These are phyloP conservation scores for Globisporangium middletonii DNA, from an alignment of 352 stramenopile genomes.

Conservation along the genomic window DNA sequence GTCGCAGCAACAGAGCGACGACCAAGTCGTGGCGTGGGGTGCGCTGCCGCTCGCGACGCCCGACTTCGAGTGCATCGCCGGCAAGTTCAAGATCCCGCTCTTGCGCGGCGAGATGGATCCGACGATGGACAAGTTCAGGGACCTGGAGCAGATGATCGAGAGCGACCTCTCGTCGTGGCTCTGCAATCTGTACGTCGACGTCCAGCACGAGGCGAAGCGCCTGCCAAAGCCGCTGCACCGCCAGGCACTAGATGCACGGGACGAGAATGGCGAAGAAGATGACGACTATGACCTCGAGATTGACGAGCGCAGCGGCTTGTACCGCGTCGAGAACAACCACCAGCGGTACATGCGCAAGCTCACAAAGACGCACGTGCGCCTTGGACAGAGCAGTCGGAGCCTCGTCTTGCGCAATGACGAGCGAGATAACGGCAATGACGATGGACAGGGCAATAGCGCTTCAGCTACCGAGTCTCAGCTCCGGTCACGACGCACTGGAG, in stretches of 20 bases:
- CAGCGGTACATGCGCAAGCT: conserved; percentile 37
- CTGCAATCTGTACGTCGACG: conserved; percentile 87
- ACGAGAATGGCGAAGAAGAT: neutral
- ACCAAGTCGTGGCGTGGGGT: conserved; percentile 82
- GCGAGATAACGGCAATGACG: neutral
- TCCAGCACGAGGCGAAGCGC: conserved; percentile 35
- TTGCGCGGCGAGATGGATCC: conserved; percentile 78
- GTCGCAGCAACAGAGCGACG: conserved; percentile 11
- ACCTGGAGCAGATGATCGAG: conserved; percentile 65
- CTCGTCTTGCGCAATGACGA: neutral
- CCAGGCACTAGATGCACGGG: neutral
- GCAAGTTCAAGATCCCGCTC: conserved; percentile 83
- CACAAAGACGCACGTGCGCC: conserved; percentile 10
- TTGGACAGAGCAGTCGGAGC: neutral
- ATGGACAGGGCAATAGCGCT: neutral
- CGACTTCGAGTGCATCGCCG: conserved; percentile 51
- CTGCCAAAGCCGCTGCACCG: conserved; percentile 3
- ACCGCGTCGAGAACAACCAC: conserved; percentile 33
- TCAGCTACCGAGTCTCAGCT: neutral
- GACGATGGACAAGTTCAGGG: conserved; percentile 67
- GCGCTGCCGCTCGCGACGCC: conserved; percentile 69
- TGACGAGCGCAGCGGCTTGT: conserved; percentile 34
- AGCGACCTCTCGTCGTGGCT: conserved; percentile 81
- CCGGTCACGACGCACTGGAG: neutral
- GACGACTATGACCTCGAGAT: conserved; percentile 41